Conservation (phyloP, 306 rosid species). For the Lupinus albus region DNA sequence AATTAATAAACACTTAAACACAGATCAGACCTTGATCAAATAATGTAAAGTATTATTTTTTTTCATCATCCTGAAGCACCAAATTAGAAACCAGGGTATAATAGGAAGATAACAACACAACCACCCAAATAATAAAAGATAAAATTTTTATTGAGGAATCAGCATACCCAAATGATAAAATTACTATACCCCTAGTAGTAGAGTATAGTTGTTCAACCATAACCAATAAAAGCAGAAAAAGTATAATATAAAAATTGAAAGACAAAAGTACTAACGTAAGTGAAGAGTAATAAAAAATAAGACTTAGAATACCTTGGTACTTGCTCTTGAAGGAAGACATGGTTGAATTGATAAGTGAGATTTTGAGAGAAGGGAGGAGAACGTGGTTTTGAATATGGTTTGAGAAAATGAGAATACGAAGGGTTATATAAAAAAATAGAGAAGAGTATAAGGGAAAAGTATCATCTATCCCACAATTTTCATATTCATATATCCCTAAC, state of each 20-base stretch:
- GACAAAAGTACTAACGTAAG: not conserved
- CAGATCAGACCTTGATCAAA: too few species aligned
- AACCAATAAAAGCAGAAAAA: not conserved
- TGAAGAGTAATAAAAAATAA: too few species aligned
- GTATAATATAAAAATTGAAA: not conserved
- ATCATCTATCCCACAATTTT: too few species aligned
- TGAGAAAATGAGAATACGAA: not conserved
- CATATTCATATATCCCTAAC: too few species aligned
- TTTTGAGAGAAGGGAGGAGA: not conserved
- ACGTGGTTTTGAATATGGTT: not conserved
- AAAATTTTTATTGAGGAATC: not conserved
- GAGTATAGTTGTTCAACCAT: too few species aligned
- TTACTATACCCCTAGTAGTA: not conserved
- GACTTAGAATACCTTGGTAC: conserved; percentile 39
- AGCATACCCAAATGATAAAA: conserved; percentile 5
- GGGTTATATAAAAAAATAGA: conserved; percentile 1
- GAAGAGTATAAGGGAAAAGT: too few species aligned
- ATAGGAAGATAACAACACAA: not conserved
- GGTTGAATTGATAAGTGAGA: not conserved
- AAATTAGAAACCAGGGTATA: too few species aligned
- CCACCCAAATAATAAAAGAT: not conserved
- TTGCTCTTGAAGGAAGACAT: conserved; percentile 47
- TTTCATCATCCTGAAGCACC: too few species aligned
- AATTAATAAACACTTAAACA: too few species aligned
- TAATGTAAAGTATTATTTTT: too few species aligned